A percentile compares a stretch with the other conserved stretches of the same genome.
phyloP scores from a whole-genome alignment of 169 alveolate species.

The Plasmodium knowlesi region DNA sequence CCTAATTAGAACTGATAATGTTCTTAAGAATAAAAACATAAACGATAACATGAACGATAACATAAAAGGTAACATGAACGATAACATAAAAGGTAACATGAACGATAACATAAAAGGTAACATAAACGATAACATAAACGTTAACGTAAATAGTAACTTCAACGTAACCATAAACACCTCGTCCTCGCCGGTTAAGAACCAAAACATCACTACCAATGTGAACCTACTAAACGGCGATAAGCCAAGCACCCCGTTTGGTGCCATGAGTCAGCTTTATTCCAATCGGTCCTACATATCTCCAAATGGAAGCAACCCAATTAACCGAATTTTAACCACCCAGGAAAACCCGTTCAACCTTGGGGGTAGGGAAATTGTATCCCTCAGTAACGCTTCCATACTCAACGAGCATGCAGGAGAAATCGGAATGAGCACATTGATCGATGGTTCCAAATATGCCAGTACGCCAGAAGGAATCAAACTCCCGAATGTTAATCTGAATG shows the following conservation, averaged over 20 bases:
- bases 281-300: constrained; percentile 1
- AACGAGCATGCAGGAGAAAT: constrained; percentile 18
- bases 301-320: not conserved
- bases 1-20: not conserved
- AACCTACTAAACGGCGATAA: constrained; percentile 16
- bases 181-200: not conserved
- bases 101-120: constrained; percentile 29
- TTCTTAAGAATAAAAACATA: constrained; percentile 34
- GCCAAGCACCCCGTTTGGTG: not conserved
- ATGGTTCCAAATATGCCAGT: not conserved
- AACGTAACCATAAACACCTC: not conserved
- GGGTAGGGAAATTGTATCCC: not conserved
- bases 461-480: not conserved
- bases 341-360: constrained; percentile 3
- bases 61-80: not conserved
- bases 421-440: not conserved
- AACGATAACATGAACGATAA: not conserved
- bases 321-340: constrained; percentile 7
- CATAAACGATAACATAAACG: too few relatives aligned
- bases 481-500: not conserved
- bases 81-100: too few relatives aligned
- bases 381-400: not conserved
- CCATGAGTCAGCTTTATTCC: not conserved
- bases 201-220: constrained; percentile 7
- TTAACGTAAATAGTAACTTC: constrained; percentile 4